Percentiles rank a stretch among this genome's conserved stretches.
These are phyloP conservation scores for Aegilops umbellulata DNA, from an alignment of 176 grass and related monocot species.

Conservation along the genomic window DNA sequence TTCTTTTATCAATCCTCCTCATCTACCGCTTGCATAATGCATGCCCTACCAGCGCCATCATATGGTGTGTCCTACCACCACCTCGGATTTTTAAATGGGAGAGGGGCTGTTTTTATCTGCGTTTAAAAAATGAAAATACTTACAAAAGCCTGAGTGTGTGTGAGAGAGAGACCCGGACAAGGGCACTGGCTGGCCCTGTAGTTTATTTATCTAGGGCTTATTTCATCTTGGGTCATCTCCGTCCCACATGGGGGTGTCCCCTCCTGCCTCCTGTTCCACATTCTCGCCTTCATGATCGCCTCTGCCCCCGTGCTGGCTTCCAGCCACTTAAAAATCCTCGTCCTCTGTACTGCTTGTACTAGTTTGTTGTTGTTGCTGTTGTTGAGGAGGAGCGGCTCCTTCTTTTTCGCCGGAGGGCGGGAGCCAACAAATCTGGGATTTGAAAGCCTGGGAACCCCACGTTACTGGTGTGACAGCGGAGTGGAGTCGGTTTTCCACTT, in stretches of 20 bases:
- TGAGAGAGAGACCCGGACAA: slow-evolving; percentile 21
- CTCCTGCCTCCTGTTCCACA: slow-evolving; percentile 21
- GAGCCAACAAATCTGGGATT: slow-evolving; percentile 39
- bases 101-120: not conserved
- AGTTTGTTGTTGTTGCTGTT: not conserved
- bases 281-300: slow-evolving; percentile 25
- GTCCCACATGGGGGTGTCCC: slow-evolving; percentile 41
- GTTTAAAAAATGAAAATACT: not conserved
- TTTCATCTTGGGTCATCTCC: slow-evolving; percentile 17
- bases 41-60: slow-evolving; percentile 12
- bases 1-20: not conserved
- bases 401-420: slow-evolving; percentile 14
- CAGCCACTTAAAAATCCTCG: slow-evolving; percentile 6
- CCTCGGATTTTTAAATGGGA: slow-evolving; percentile 13
- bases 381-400: not conserved
- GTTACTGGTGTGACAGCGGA: slow-evolving; percentile 13
- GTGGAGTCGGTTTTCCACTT: not conserved
- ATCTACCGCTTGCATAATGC: not conserved
- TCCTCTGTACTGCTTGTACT: slow-evolving; percentile 5
- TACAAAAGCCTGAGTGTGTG: not conserved
- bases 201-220: slow-evolving; percentile 18
- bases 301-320: not conserved
- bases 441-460: slow-evolving; percentile 5
- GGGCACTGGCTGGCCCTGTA: not conserved
- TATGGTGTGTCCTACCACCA: slow-evolving; percentile 24